These are phyloP conservation scores for Glycine soja DNA, from an alignment of 306 rosid species.

Conservation along the genomic window DNA sequence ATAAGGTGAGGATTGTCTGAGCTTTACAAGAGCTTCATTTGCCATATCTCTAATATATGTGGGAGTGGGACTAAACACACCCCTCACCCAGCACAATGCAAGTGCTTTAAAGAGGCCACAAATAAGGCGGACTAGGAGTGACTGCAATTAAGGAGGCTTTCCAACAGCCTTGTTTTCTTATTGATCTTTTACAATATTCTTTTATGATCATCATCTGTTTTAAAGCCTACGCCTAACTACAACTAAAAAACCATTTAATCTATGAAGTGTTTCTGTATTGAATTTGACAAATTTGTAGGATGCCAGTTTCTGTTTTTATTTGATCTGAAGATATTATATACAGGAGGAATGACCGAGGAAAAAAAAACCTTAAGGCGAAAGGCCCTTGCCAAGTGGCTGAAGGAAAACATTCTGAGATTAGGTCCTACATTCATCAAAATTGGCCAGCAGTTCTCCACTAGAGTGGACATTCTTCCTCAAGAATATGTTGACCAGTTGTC, in stretches of 20 bases:
- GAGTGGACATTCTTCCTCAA: slow-evolving; percentile 95
- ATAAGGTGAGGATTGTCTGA: neutral
- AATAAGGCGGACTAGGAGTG: neutral
- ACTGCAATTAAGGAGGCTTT: neutral
- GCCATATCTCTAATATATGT: neutral
- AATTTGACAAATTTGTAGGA: slow-evolving; percentile 30
- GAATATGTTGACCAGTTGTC: slow-evolving; percentile 92
- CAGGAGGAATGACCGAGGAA: slow-evolving; percentile 89
- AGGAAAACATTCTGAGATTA: slow-evolving; percentile 87
- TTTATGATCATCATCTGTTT: slow-evolving; percentile 26
- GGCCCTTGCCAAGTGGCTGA: slow-evolving; percentile 90
- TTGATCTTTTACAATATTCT: neutral
- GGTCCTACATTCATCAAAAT: slow-evolving; percentile 97
- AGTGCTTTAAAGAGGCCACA: neutral
- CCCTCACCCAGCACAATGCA: neutral
- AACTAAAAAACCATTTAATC: neutral
- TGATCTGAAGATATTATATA: slow-evolving; percentile 28
- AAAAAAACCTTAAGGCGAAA: slow-evolving; percentile 71
- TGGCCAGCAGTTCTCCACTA: slow-evolving; percentile 97
- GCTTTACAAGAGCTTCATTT: neutral
- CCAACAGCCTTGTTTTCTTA: neutral
- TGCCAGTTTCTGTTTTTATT: neutral
- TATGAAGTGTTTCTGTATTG: slow-evolving; percentile 15
- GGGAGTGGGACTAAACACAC: neutral
- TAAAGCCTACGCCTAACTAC: slow-evolving; percentile 15